Conservation (phyloP, 2,329 filamentous ascomycete species). For the Fusarium protoensiforme region DNA sequence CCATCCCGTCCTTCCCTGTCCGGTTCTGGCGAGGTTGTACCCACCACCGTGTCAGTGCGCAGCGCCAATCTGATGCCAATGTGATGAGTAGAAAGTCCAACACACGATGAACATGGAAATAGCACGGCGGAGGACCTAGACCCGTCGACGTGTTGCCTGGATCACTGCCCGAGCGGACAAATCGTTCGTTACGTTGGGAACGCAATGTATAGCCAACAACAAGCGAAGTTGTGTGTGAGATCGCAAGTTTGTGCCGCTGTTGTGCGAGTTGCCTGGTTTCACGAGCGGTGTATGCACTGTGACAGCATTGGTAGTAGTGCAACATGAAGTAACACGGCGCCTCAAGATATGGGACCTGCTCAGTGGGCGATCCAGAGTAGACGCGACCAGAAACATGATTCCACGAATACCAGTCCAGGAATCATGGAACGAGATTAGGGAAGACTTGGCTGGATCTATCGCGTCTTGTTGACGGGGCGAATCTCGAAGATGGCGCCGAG, state of each 20-base stretch:
- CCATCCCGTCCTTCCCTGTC: not conserved
- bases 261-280: not conserved
- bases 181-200: constrained; percentile 1
- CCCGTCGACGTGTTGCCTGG: not conserved
- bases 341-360: not conserved
- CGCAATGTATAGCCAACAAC: constrained; percentile 9
- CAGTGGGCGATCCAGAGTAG: not conserved
- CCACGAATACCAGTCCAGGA: not conserved
- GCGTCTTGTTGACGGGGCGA: not conserved
- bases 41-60: not conserved
- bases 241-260: constrained; percentile 3
- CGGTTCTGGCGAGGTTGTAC: not conserved
- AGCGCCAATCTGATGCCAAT: not conserved
- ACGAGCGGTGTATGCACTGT: constrained; percentile 6
- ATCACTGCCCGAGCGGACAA: not conserved
- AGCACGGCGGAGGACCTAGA: not conserved
- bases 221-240: constrained; percentile 25
- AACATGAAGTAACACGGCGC: not conserved
- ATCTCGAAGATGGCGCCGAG: not conserved
- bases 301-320: constrained; percentile 14
- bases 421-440: not conserved
- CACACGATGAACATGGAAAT: not conserved
- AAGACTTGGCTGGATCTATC: not conserved
- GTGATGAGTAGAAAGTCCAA: not conserved
- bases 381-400: not conserved